Percentiles rank a stretch among this genome's conserved stretches.
phyloP scores from a whole-genome alignment of 2,329 filamentous ascomycete genomes.

The Septoria linicola region DNA sequence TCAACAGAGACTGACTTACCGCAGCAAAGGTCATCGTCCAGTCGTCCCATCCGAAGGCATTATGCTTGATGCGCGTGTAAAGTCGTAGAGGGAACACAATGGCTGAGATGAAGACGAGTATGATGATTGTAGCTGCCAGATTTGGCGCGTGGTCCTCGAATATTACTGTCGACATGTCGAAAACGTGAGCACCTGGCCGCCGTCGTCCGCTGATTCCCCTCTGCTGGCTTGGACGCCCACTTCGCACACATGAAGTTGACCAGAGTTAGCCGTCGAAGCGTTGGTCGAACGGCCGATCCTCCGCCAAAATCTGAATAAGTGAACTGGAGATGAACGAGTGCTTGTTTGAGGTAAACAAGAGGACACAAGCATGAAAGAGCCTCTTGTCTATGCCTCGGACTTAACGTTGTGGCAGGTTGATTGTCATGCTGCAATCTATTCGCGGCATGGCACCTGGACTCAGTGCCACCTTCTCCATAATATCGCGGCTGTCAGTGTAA shows the following conservation, averaged over 20 bases:
- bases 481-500: background rate
- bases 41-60: slow-evolving; percentile 36
- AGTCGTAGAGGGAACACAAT: slow-evolving; percentile 26
- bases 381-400: background rate
- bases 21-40: slow-evolving; percentile 31
- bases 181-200: background rate
- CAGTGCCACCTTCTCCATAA: slow-evolving; percentile 5
- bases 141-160: slow-evolving; percentile 27
- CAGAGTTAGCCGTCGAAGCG: background rate
- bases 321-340: slow-evolving; percentile 6
- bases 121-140: slow-evolving; percentile 27
- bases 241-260: background rate
- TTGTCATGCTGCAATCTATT: slow-evolving; percentile 10
- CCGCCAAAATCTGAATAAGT: background rate
- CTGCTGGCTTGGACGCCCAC: background rate
- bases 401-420: background rate
- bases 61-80: slow-evolving; percentile 26
- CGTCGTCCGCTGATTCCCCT: background rate
- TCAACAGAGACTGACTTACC: slow-evolving; percentile 16
- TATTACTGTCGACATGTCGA: slow-evolving; percentile 16
- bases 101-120: slow-evolving; percentile 17
- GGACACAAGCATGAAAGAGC: background rate
- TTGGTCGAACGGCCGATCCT: background rate
- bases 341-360: slow-evolving; percentile 3
- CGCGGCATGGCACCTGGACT: background rate